Conservation (phyloP, 495 filamentous ascomycete species). For the Aspergillus funiculosus region DNA sequence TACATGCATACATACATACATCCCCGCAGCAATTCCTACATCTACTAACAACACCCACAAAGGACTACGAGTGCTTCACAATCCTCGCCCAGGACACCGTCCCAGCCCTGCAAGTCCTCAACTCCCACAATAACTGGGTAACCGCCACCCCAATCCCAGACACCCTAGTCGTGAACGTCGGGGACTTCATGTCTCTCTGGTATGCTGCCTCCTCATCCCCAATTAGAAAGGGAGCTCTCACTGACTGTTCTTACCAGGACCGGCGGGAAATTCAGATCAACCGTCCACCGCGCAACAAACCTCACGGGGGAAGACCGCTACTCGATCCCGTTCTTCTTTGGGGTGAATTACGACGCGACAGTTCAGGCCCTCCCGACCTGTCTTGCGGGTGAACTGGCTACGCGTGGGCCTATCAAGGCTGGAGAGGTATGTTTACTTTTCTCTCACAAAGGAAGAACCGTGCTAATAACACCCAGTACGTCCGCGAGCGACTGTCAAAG, state of each 20-base stretch:
- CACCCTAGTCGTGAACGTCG: constrained; percentile 48
- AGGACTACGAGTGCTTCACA: constrained; percentile 47
- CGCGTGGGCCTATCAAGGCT: constrained; percentile 22
- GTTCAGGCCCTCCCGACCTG: constrained; percentile 22
- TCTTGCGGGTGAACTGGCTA: constrained; percentile 14
- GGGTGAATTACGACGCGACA: constrained; percentile 28
- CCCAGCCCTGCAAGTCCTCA: constrained; percentile 43
- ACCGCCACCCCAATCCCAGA: constrained; percentile 37
- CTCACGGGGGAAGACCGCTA: constrained; percentile 39
- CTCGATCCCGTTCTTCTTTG: constrained; percentile 47
- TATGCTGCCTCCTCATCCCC: constrained; percentile 6
- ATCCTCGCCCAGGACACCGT: constrained; percentile 34
- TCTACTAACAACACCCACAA: not conserved
- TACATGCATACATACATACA: too few species aligned
- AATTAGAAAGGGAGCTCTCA: too few species aligned
- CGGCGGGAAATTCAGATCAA: constrained; percentile 41
- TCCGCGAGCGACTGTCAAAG: not conserved
- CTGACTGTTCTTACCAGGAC: too few species aligned
- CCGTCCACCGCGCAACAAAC: constrained; percentile 48
- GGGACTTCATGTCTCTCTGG: constrained; percentile 43
- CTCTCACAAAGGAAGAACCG: not conserved
- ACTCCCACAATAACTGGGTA: constrained; percentile 37
- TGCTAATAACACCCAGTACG: not conserved
- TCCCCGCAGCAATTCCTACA: too few species aligned
- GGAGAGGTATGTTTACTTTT: constrained; percentile 16